Conservation (phyloP, 2,329 filamentous ascomycete species). For the Aspergillus sp. region DNA sequence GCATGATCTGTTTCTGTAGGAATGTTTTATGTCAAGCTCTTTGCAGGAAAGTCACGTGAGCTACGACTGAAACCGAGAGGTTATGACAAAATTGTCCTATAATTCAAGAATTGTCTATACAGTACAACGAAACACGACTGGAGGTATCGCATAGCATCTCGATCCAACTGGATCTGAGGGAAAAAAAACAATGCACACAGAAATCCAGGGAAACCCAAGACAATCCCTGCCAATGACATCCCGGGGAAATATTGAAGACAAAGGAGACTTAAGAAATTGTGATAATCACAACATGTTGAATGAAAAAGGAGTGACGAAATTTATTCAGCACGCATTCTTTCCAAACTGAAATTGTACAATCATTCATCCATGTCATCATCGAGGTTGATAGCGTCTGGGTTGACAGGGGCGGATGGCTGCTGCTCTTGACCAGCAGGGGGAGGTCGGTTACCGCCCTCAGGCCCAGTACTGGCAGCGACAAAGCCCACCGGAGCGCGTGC, state of each 20-base stretch:
- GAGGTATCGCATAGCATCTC: background rate
- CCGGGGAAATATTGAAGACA: background rate
- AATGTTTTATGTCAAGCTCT: too few species aligned
- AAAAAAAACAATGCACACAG: background rate
- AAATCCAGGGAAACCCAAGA: background rate
- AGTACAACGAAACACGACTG: background rate
- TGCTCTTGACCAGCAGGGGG: constrained; percentile 27
- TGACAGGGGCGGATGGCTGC: constrained; percentile 46
- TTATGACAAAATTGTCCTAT: background rate
- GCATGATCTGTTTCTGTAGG: too few species aligned
- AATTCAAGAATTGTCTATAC: background rate
- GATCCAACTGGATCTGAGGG: background rate
- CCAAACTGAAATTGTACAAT: too few species aligned
- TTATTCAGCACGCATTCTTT: background rate
- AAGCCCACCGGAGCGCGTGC: constrained; percentile 85
- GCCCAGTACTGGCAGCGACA: constrained; percentile 73
- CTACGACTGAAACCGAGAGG: background rate
- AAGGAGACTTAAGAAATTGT: background rate
- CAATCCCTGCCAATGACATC: background rate
- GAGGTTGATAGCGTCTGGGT: constrained; percentile 83
- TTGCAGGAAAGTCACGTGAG: too few species aligned
- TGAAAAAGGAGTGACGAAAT: background rate
- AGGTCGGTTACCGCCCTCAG: constrained; percentile 54
- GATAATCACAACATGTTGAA: background rate
- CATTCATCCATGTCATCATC: constrained; percentile 15